These are phyloP conservation scores for Pseudomassariella vexata DNA, from an alignment of 2,329 filamentous ascomycete genomes.

Conservation along the genomic window DNA sequence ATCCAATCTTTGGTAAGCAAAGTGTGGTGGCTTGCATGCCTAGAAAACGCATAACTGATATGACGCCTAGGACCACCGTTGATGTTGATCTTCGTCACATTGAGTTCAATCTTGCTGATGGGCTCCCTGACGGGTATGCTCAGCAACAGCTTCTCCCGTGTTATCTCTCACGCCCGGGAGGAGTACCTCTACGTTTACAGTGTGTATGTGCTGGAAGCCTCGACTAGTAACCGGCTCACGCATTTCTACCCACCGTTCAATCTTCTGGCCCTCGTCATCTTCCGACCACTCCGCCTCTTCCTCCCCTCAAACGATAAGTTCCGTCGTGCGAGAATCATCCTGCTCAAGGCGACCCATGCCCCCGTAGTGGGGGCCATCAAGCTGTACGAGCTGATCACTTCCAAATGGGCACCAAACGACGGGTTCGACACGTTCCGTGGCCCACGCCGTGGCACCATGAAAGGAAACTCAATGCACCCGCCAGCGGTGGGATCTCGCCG, in stretches of 20 bases:
- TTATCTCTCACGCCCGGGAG: conserved; percentile 60
- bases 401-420: conserved; percentile 29
- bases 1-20: conserved; percentile 42
- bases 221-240: conserved; percentile 62
- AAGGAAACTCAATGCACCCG: conserved; percentile 16
- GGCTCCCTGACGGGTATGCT: conserved; percentile 74
- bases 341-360: conserved; percentile 58
- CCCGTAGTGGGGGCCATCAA: conserved; percentile 67
- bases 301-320: conserved; percentile 58
- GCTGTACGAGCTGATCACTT: conserved; percentile 54
- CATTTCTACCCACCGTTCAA: conserved; percentile 71
- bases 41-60: background rate
- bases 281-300: conserved; percentile 67
- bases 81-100: conserved; percentile 68
- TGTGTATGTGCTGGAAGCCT: conserved; percentile 60
- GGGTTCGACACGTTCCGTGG: conserved; percentile 45
- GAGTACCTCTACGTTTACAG: conserved; percentile 76
- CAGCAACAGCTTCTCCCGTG: conserved; percentile 65
- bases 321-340: conserved; percentile 53
- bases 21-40: background rate
- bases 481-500: conserved; percentile 14
- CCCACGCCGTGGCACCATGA: conserved; percentile 24
- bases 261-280: conserved; percentile 64
- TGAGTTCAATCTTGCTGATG: conserved; percentile 74
- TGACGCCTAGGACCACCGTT: conserved; percentile 41